These are phyloP conservation scores for Shiraia sp. DNA, from an alignment of 2,329 filamentous ascomycete species.

Conservation along the genomic window DNA sequence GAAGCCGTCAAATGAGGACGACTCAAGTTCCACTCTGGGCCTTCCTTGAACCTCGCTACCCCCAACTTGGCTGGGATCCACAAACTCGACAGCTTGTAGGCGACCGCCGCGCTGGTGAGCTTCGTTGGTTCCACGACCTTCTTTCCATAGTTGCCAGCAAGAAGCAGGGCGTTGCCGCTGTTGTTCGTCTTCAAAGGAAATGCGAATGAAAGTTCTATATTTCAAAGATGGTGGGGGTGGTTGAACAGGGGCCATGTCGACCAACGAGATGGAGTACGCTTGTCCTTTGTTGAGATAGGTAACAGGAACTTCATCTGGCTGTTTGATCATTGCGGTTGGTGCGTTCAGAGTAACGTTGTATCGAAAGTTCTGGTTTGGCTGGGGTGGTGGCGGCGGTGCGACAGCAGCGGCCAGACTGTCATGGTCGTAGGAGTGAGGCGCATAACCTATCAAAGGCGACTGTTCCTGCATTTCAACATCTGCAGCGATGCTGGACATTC, in stretches of 20 bases:
- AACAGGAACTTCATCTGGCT: constrained; percentile 88
- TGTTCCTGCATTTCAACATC: constrained; percentile 66
- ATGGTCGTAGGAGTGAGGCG: constrained; percentile 49
- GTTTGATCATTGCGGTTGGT: constrained; percentile 93
- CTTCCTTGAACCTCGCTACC: constrained; percentile 54
- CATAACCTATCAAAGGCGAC: constrained; percentile 63
- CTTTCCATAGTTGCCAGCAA: constrained; percentile 94
- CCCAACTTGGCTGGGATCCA: constrained; percentile 66
- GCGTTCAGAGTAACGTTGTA: constrained; percentile 90
- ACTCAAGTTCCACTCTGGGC: constrained; percentile 55
- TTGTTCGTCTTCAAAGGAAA: constrained; percentile 96
- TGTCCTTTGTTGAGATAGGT: constrained; percentile 98
- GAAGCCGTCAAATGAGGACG: constrained; percentile 89
- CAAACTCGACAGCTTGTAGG: constrained; percentile 91
- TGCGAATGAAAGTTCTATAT: constrained; percentile 89
- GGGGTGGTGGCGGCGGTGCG: constrained; percentile 37
- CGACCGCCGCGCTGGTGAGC: constrained; percentile 92
- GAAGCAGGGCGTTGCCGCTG: constrained; percentile 80
- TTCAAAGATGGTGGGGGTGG: constrained; percentile 61
- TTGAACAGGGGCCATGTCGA: constrained; percentile 71
- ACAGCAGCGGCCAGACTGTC: constrained; percentile 52
- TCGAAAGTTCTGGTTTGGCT: constrained; percentile 65
- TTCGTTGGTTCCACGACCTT: constrained; percentile 92
- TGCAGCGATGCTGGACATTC: constrained; percentile 59
- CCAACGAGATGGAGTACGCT: constrained; percentile 83